A percentile compares a stretch with the other conserved stretches of the same genome.
phyloP scores from a whole-genome alignment of 2,329 filamentous ascomycete genomes.

The Fusarium papillatum region DNA sequence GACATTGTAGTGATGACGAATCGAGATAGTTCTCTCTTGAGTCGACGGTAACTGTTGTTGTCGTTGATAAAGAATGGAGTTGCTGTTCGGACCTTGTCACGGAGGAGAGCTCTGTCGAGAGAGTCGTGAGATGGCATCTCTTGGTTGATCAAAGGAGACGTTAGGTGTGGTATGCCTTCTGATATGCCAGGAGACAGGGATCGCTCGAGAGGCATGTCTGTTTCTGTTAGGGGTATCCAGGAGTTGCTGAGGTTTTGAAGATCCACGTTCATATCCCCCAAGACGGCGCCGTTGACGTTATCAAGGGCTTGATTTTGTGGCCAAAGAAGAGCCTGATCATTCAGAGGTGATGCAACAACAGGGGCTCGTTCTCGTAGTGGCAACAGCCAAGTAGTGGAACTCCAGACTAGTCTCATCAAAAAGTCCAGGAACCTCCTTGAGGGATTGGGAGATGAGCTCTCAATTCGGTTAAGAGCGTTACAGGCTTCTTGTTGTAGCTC shows the following conservation, averaged over 20 bases:
- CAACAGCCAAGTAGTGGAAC: conserved; percentile 26
- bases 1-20: conserved; percentile 38
- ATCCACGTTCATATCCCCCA: conserved; percentile 29
- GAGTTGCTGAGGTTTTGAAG: conserved; percentile 7
- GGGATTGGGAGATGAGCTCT: conserved; percentile 11
- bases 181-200: conserved; percentile 13
- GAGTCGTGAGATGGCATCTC: neutral
- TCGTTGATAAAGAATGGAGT: conserved; percentile 37
- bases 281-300: neutral
- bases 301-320: neutral
- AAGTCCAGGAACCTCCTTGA: conserved; percentile 31
- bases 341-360: neutral
- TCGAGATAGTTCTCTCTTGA: conserved; percentile 27
- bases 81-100: conserved; percentile 29
- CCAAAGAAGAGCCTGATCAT: conserved; percentile 17
- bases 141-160: conserved; percentile 9
- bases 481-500: conserved; percentile 36
- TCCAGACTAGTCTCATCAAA: conserved; percentile 30
- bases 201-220: conserved; percentile 3
- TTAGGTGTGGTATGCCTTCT: conserved; percentile 12
- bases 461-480: conserved; percentile 7
- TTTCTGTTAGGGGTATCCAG: conserved; percentile 5
- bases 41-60: conserved; percentile 34
- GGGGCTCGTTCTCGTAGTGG: conserved; percentile 23
- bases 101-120: conserved; percentile 8